Conservation (phyloP, 108 stramenopile species). For the Thalassiosira profunda region DNA sequence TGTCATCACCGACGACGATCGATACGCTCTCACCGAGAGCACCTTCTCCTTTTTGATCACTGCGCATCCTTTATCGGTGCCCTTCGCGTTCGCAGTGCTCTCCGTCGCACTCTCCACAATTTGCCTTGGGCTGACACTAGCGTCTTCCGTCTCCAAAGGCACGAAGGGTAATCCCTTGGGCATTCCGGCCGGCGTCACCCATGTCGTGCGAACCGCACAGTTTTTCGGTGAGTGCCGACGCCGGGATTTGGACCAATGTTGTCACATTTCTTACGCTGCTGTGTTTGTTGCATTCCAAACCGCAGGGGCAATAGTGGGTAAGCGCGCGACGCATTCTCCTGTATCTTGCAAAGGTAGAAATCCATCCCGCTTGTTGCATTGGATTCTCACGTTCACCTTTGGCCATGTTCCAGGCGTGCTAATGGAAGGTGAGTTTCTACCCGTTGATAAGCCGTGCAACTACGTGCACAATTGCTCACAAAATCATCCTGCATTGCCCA, state of each 20-base stretch:
- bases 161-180: not conserved
- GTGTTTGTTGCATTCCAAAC: too few relatives aligned
- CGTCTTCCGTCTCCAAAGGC: not conserved
- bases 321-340: not conserved
- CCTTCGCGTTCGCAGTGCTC: slow-evolving; percentile 16
- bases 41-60: slow-evolving; percentile 34
- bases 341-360: not conserved
- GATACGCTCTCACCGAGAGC: slow-evolving; percentile 26
- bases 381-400: not conserved
- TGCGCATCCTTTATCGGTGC: slow-evolving; percentile 11
- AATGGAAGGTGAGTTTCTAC: not conserved
- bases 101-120: slow-evolving; percentile 4
- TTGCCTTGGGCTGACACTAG: slow-evolving; percentile 18
- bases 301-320: not conserved
- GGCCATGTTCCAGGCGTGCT: not conserved
- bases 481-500: not conserved
- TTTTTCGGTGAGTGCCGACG: slow-evolving; percentile 4
- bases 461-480: not conserved
- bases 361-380: not conserved
- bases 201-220: not conserved
- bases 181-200: not conserved
- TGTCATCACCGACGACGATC: not conserved
- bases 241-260: too few relatives aligned
- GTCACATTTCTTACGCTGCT: too few relatives aligned
- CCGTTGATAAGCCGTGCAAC: not conserved